Evolutionary conservation across 2,329 filamentous ascomycete genomes (phyloP), one percentile per base, ranked within the genome.

Genomic region (Dothistroma septosporum): DNA sequence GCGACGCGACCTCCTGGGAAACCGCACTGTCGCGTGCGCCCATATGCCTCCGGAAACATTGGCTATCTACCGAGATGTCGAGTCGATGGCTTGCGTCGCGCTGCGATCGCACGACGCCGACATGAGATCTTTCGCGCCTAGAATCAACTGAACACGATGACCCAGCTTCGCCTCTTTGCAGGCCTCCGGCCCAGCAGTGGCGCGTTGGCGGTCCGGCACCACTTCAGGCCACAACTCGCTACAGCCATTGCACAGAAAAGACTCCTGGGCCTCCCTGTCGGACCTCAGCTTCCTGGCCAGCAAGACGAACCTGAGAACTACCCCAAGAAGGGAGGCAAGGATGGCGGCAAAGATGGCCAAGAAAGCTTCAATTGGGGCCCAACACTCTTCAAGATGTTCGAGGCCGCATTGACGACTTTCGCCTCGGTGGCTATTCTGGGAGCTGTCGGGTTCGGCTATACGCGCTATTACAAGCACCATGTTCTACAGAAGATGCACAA

Each of bases 401-500:
- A 83, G 64, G 74, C 77, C 53, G 79, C 80, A 7, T 71, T 78
- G 55, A 82, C 80, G 16, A 82, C 80, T 0, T 76, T 79, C 59
- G 80, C 80, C 9, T 81, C 79, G 35, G 77, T 82, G 57, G 73
- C 77, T 50, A 76, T 83, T 52, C 72, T 83, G 9, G 80, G 76
- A 49, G 63, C 62, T 5, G 89, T 90, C 7, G 91, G 88, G 24
- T 93, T 90, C 74, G 81, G 82, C 53, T 95, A 65, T 57, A 67
- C 66, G 24, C 67, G 78, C 31, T 81, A 80, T 69, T 77, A 99
- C 83, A 99, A 99, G 78, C 83, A 87, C 76, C 78, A 96, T 59
- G 91, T 97, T 31, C 79, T 97, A n/a, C 79, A 87, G 66, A 99
- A 99, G 77, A 97, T 99, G 82, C 85, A 90, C 66, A 88, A 89